Evolutionary conservation across 2,329 filamentous ascomycete genomes (phyloP), one percentile per base, ranked within the genome.

Genomic region (Akanthomyces muscarius): DNA sequence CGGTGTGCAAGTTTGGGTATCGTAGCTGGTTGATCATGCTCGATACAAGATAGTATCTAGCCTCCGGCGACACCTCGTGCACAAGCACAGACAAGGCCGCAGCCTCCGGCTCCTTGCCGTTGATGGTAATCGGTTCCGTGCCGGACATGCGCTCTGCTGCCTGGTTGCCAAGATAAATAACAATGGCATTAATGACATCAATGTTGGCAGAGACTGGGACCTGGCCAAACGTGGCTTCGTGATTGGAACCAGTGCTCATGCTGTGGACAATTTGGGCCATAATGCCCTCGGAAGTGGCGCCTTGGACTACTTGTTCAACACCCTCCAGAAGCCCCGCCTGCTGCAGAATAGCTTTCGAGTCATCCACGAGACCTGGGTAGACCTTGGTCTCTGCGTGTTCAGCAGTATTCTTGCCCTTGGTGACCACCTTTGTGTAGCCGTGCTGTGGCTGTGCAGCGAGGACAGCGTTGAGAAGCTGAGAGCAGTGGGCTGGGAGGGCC

Each of bases 11-110:
- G 72, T 92, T 96, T 13, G 93, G 92, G 74, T 89, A 96, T 65
- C 95, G 90, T 55, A 99, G 84, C 76, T 98, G 93, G 75, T 98
- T 96, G 63, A 91, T 85, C 72, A 99, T 91, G 67, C 90, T 91
- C 68, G 84, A 87, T 63, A 98, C 77, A 64, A 99, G 81, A 73
- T 91, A 90, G 78, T 97, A 97, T 61, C 93, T 88, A 25, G 88
- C 87, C 75, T 96, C 91, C 0, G 90, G 85, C 45, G 84, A 81
- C 45, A 96, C 80, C 65, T 90, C 89, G 69, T 89, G 88, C 11
- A 91, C 84, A 36, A 99, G 82, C 68, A 90, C 87, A 64, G 89
- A 89, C 64, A 99, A 77, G 16, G 95, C 80, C 52, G 85, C 85
- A 42, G 89, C 86, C 68, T 94, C 89, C 36, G 75, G 68, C 64